These are phyloP conservation scores for Nephelium lappaceum DNA, from an alignment of 345 rosid species.

Conservation along the genomic window DNA sequence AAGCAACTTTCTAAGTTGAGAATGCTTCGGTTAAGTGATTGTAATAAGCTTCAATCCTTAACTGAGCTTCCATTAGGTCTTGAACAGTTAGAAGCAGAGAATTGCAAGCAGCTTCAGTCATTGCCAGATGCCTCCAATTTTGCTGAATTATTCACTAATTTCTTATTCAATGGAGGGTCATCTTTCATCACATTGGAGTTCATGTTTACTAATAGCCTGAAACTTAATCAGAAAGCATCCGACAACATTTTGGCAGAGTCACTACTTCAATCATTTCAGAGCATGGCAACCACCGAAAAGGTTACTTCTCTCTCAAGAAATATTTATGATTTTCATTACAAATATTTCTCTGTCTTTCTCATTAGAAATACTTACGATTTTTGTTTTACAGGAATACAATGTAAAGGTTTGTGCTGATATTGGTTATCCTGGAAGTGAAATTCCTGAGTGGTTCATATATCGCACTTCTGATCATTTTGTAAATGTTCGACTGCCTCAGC, in stretches of 20 bases:
- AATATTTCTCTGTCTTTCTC: background rate
- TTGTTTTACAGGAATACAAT: background rate
- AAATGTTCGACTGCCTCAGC: background rate
- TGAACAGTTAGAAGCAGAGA: background rate
- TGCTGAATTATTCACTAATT: too few relatives aligned
- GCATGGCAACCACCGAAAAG: background rate
- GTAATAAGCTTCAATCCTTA: slow-evolving; percentile 8
- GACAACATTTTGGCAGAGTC: background rate
- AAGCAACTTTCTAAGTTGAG: background rate
- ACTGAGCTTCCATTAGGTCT: slow-evolving; percentile 14
- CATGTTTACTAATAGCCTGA: background rate
- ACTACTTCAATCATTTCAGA: background rate
- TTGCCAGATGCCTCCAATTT: background rate
- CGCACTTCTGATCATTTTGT: background rate
- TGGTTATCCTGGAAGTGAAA: slow-evolving; percentile 17
- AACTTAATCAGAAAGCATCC: background rate
- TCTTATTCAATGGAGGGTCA: too few relatives aligned
- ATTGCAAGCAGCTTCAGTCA: slow-evolving; percentile 12
- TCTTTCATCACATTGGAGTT: background rate
- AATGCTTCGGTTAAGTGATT: background rate
- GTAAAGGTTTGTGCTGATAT: background rate
- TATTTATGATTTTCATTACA: background rate
- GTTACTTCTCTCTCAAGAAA: background rate
- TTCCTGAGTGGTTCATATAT: slow-evolving; percentile 13
- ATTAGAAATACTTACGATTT: background rate